Conservation (phyloP, 2,329 filamentous ascomycete genomes). For the Knufia fluminis region DNA sequence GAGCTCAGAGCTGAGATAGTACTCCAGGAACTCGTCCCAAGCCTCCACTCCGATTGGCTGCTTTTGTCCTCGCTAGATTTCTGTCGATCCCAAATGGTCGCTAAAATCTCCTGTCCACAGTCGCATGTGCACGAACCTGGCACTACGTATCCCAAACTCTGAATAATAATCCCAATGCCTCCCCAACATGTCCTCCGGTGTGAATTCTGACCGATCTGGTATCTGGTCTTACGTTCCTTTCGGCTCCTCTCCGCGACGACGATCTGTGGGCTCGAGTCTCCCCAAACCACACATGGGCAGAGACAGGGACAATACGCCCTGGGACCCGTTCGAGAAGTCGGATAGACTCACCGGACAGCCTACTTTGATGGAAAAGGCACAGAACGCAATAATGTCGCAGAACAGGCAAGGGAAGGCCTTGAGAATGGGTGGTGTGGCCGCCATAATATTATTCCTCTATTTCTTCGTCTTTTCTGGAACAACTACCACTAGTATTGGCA, state of each 20-base stretch:
- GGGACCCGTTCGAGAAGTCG: conserved; percentile 40
- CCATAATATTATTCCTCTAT: conserved; percentile 49
- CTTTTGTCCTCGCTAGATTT: background rate
- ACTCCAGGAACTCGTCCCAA: background rate
- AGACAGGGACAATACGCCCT: conserved; percentile 21
- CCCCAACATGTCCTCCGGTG: conserved; percentile 32
- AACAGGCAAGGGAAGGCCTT: conserved; percentile 51
- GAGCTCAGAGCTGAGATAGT: too few species aligned
- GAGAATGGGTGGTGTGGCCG: conserved; percentile 53
- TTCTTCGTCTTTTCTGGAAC: conserved; percentile 39
- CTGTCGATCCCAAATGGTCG: background rate
- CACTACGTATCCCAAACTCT: too few species aligned
- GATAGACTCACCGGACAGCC: conserved; percentile 29
- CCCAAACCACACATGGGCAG: conserved; percentile 29
- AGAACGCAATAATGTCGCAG: conserved; percentile 50
- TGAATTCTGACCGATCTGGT: conserved; percentile 32
- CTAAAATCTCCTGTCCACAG: too few species aligned
- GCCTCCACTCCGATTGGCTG: background rate
- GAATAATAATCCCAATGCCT: background rate
- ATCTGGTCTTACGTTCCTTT: conserved; percentile 48
- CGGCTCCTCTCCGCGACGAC: conserved; percentile 36
- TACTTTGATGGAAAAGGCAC: conserved; percentile 34
- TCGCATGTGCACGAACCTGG: background rate
- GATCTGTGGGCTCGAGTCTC: conserved; percentile 37
- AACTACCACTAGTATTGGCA: conserved; percentile 2